Evolutionary conservation across 495 filamentous ascomycete species (phyloP), one percentile per base, ranked within the genome.

Genomic region (Echria macrotheca): DNA sequence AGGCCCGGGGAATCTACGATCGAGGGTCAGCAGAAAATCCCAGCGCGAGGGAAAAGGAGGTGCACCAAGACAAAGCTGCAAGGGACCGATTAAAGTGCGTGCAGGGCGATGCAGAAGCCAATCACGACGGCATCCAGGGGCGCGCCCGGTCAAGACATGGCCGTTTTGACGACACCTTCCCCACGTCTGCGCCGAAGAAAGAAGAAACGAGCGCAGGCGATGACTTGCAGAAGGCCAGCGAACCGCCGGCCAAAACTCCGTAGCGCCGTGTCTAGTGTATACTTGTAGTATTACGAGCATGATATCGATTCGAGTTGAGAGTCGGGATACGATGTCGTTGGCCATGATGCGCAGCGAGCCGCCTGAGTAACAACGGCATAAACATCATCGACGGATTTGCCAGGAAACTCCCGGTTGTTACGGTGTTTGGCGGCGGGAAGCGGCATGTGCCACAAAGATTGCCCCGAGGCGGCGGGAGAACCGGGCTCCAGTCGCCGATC

Each of bases 151-250:
- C n/a, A n/a, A n/a, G n/a, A n/a, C n/a, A n/a, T n/a, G n/a, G n/a
- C n/a, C n/a, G n/a, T n/a, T n/a, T n/a, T n/a, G n/a, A n/a, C n/a
- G 24, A 19, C 14, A 44, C 10, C 22, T 17, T 31, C 24, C 24
- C 42, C 42, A 44, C 42, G 42, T 42, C 21, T 44, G 42, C 42
- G 26, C 19, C 23, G 26, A 26, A 29, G 25, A 31, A 44, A 15
- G 19, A 26, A 44, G 18, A 44, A n/a, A n/a, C n/a, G n/a, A n/a
- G n/a, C n/a, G n/a, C n/a, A n/a, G n/a, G n/a, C n/a, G n/a, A n/a
- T n/a, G n/a, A n/a, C 19, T 19, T 14, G 42, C 42, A 21, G 38
- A 21, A 11, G 15, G 37, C 19, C 15, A 40, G 14, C 12, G 36
- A 14, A 39, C 8, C 3, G 36, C 12, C n/a, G 36, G 17, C 12